Conservation (phyloP, 2,329 filamentous ascomycete species). For the Aureobasidium sp. region DNA sequence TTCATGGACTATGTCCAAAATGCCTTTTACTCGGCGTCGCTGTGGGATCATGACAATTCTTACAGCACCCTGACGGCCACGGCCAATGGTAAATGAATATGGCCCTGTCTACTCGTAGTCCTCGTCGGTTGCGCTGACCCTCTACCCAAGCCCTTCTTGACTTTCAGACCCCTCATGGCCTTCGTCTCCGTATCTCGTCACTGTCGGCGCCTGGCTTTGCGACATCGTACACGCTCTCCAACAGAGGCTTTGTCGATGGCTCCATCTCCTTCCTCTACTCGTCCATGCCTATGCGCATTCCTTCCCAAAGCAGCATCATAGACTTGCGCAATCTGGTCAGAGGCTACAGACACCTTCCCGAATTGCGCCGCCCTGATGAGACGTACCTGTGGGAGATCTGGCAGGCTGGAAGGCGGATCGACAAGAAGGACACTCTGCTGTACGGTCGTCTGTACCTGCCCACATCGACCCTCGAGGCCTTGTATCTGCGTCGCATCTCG, state of each 20-base stretch:
- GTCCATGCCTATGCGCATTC: conserved; percentile 63
- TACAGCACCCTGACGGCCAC: conserved; percentile 82
- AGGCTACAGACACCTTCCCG: conserved; percentile 72
- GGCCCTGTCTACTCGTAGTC: not conserved
- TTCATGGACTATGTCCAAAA: conserved; percentile 97
- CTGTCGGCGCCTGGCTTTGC: conserved; percentile 89
- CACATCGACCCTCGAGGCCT: conserved; percentile 73
- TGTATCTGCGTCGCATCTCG: conserved; percentile 71
- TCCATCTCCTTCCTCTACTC: conserved; percentile 97
- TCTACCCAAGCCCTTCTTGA: conserved; percentile 62
- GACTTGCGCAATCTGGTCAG: conserved; percentile 69
- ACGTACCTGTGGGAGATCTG: conserved; percentile 47
- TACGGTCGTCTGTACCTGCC: conserved; percentile 78
- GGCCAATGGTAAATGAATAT: conserved; percentile 53
- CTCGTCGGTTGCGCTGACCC: conserved; percentile 4
- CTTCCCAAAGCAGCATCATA: conserved; percentile 64
- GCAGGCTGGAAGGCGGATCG: conserved; percentile 42
- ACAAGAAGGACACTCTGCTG: conserved; percentile 52
- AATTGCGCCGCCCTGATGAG: conserved; percentile 48
- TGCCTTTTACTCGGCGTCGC: conserved; percentile 77
- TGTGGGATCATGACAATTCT: conserved; percentile 87
- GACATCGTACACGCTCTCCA: conserved; percentile 86
- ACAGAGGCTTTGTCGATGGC: conserved; percentile 84
- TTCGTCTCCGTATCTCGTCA: conserved; percentile 81
- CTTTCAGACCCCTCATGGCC: conserved; percentile 75